Evolutionary conservation across 192 early-diverging fungal species (phyloP).

Genomic region (Pilaira anomala): DNA sequence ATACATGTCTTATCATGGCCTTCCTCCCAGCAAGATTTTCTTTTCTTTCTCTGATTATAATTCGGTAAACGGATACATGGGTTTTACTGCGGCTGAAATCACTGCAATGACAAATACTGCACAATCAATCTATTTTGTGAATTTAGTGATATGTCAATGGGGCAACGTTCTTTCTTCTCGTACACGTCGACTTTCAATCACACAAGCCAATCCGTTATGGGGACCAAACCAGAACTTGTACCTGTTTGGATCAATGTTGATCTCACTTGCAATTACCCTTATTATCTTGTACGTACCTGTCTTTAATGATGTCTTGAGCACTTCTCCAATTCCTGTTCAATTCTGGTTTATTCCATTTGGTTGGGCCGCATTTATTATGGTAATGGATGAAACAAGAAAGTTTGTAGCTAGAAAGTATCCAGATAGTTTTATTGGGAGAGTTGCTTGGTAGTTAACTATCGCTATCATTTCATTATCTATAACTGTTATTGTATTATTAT

Average conservation of each 20-base stretch:
- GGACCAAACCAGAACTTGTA: slow-evolving; percentile 53
- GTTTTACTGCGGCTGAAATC: slow-evolving; percentile 41
- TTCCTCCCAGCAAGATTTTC: slow-evolving; percentile 46
- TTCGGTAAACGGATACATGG: slow-evolving; percentile 38
- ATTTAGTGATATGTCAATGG: slow-evolving; percentile 58
- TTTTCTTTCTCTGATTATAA: slow-evolving; percentile 37
- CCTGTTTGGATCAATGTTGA: slow-evolving; percentile 52
- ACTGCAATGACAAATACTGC: slow-evolving; percentile 42
- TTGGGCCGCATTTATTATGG: slow-evolving; percentile 51
- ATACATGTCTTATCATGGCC: slow-evolving; percentile 56
- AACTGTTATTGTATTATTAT: too few relatives aligned
- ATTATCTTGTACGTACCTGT: slow-evolving; percentile 53
- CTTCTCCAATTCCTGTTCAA: slow-evolving; percentile 53
- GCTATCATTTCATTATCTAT: neutral
- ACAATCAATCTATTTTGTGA: slow-evolving; percentile 63
- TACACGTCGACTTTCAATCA: slow-evolving; percentile 53
- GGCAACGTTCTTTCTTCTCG: slow-evolving; percentile 56
- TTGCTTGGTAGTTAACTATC: slow-evolving; percentile 19
- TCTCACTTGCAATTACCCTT: slow-evolving; percentile 44
- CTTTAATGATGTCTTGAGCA: slow-evolving; percentile 57
- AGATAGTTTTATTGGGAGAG: slow-evolving; percentile 8
- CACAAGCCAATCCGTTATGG: slow-evolving; percentile 62
- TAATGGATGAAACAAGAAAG: slow-evolving; percentile 67
- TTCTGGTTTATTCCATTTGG: slow-evolving; percentile 66
- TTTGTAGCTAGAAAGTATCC: slow-evolving; percentile 37